Evolutionary conservation across 345 rosid species (phyloP).

Genomic region (Acer campestre): DNA sequence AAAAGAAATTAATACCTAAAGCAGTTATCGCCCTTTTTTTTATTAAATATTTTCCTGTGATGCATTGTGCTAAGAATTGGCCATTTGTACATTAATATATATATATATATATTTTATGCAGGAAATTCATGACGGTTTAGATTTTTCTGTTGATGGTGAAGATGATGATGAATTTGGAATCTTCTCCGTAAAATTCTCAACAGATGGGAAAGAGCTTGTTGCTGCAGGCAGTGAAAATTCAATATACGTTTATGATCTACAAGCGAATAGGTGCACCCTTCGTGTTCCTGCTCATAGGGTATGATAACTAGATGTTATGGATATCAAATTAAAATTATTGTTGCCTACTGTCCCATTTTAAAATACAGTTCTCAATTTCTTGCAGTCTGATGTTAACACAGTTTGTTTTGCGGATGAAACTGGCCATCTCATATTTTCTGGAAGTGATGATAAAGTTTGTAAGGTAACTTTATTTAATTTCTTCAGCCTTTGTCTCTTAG

Average conservation of each 20-base stretch:
- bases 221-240: constrained; percentile 50
- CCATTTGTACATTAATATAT: neutral
- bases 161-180: constrained; percentile 39
- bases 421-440: constrained; percentile 68
- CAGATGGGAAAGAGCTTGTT: constrained; percentile 69
- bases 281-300: constrained; percentile 62
- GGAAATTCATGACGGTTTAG: constrained; percentile 70
- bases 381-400: constrained; percentile 70
- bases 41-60: neutral
- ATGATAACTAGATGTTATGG: constrained; percentile 5
- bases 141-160: constrained; percentile 43
- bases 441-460: constrained; percentile 63
- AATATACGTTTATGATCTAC: constrained; percentile 69
- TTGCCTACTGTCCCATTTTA: neutral
- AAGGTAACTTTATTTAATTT: constrained; percentile 45
- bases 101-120: constrained; percentile 22
- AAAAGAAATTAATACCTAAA: neutral
- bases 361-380: constrained; percentile 20
- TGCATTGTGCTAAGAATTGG: neutral
- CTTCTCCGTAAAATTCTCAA: constrained; percentile 69
- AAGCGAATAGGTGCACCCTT: constrained; percentile 46
- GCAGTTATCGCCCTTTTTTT: neutral
- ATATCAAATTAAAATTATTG: neutral
- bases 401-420: constrained; percentile 76
- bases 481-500: neutral